A percentile compares a stretch with the other conserved stretches of the same genome.
phyloP scores from a whole-genome alignment of 768 basidiomycete genomes.

The Pulveroboletus sp. region DNA sequence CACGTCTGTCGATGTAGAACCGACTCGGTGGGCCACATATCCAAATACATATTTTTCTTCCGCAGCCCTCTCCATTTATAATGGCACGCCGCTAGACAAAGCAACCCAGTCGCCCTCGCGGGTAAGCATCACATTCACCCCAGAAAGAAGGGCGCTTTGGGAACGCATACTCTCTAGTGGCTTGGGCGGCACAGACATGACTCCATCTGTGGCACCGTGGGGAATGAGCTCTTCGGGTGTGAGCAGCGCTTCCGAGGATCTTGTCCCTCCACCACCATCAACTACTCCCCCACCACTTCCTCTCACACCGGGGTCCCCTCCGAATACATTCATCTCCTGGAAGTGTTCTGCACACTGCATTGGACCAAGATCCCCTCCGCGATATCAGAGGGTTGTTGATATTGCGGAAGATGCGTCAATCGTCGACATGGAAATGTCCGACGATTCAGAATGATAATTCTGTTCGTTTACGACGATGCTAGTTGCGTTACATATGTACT shows the following conservation, averaged over 20 bases:
- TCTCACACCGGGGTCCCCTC: constrained; percentile 12
- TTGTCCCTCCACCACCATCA: constrained; percentile 33
- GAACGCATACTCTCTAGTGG: constrained; percentile 30
- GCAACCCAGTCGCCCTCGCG: constrained; percentile 22
- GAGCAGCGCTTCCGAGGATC: constrained; percentile 10
- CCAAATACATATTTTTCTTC: constrained; percentile 57
- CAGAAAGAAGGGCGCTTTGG: constrained; percentile 41
- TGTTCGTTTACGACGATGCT: not conserved
- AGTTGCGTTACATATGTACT: not conserved
- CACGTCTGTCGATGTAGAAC: not conserved
- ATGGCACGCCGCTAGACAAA: constrained; percentile 34
- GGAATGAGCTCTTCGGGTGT: constrained; percentile 4
- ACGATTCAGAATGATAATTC: constrained; percentile 22
- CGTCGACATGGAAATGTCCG: constrained; percentile 29
- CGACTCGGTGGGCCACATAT: constrained; percentile 58
- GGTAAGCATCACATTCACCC: constrained; percentile 32
- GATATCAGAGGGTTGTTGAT: not conserved
- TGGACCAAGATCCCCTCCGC: not conserved
- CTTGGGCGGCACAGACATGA: not conserved
- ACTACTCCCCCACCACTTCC: constrained; percentile 33
- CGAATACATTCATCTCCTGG: not conserved
- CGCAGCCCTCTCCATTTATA: constrained; percentile 51
- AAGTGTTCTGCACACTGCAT: not conserved
- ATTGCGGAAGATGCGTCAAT: constrained; percentile 3
- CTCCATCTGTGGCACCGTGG: constrained; percentile 17